Evolutionary conservation across 2,329 filamentous ascomycete species (phyloP).

Genomic region (Acarospora socialis): DNA sequence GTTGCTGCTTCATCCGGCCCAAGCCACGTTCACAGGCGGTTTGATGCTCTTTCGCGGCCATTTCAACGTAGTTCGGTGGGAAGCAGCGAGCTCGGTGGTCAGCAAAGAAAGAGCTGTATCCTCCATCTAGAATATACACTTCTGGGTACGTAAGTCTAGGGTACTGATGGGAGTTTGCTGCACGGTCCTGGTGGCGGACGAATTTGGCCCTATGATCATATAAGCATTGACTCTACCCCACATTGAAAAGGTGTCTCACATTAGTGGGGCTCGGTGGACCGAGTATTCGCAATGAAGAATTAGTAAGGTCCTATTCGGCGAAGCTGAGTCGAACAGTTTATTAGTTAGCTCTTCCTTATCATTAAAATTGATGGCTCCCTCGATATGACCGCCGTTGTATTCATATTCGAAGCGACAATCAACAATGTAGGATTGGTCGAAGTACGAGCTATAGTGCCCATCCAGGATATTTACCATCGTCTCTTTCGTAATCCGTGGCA

Average conservation of each 20-base stretch:
- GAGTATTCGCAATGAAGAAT: conserved; percentile 99
- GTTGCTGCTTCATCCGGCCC: conserved; percentile 73
- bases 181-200: conserved; percentile 77
- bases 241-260: conserved; percentile 35
- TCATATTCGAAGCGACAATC: conserved; percentile 99
- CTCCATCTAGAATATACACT: conserved; percentile 91
- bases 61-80: conserved; percentile 92
- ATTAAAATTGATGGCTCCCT: conserved; percentile 88
- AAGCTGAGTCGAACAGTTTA: conserved; percentile 56
- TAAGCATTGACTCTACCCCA: background rate
- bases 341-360: conserved; percentile 77
- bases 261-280: conserved; percentile 85
- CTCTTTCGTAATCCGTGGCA: conserved; percentile 71
- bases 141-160: conserved; percentile 88
- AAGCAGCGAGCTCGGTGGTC: conserved; percentile 69
- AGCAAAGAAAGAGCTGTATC: conserved; percentile 85
- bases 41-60: conserved; percentile 84
- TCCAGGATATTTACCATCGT: conserved; percentile 81
- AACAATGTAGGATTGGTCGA: conserved; percentile 71
- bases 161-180: conserved; percentile 71
- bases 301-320: conserved; percentile 59
- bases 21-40: conserved; percentile 89
- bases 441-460: conserved; percentile 62
- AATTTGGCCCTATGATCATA: conserved; percentile 53
- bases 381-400: conserved; percentile 90